These are phyloP conservation scores for Ephemerocybe angulata DNA, from an alignment of 768 basidiomycete genomes.

Conservation along the genomic window DNA sequence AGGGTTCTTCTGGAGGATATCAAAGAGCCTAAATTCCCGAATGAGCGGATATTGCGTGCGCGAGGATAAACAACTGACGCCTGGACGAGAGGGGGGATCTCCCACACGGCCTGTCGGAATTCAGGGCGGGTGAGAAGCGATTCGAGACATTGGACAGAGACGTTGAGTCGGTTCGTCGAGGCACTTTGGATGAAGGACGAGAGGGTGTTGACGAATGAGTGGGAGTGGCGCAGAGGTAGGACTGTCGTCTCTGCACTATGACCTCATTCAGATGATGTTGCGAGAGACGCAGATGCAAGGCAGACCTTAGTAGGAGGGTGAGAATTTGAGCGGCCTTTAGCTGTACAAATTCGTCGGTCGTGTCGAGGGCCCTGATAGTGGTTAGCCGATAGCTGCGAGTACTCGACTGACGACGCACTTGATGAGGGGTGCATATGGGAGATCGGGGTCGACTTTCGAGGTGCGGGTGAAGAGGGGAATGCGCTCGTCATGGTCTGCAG, in stretches of 20 bases:
- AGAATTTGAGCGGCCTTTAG: slow-evolving; percentile 86
- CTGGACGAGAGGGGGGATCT: slow-evolving; percentile 57
- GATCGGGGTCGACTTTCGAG: slow-evolving; percentile 63
- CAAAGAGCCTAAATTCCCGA: slow-evolving; percentile 57
- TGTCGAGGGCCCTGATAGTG: slow-evolving; percentile 62
- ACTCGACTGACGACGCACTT: slow-evolving; percentile 40
- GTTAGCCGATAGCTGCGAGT: slow-evolving; percentile 10
- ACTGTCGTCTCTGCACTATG: slow-evolving; percentile 48
- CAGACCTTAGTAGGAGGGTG: slow-evolving; percentile 76
- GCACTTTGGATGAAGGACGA: slow-evolving; percentile 58
- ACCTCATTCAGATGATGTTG: slow-evolving; percentile 9
- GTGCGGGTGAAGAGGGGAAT: slow-evolving; percentile 70
- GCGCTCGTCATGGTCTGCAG: slow-evolving; percentile 80
- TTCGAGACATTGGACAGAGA: slow-evolving; percentile 89
- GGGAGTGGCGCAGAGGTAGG: slow-evolving; percentile 49
- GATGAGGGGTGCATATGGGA: slow-evolving; percentile 78
- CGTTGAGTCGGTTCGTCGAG: slow-evolving; percentile 71
- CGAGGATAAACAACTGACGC: slow-evolving; percentile 46
- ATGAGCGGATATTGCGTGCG: background rate
- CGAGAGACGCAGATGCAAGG: slow-evolving; percentile 6
- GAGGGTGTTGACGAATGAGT: slow-evolving; percentile 57
- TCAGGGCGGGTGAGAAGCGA: slow-evolving; percentile 78
- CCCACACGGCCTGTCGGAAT: slow-evolving; percentile 80
- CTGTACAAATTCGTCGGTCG: slow-evolving; percentile 93
- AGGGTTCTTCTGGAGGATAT: slow-evolving; percentile 75